phyloP scores from a whole-genome alignment of 2,329 filamentous ascomycete species.

The Trichophyton rubrum region DNA sequence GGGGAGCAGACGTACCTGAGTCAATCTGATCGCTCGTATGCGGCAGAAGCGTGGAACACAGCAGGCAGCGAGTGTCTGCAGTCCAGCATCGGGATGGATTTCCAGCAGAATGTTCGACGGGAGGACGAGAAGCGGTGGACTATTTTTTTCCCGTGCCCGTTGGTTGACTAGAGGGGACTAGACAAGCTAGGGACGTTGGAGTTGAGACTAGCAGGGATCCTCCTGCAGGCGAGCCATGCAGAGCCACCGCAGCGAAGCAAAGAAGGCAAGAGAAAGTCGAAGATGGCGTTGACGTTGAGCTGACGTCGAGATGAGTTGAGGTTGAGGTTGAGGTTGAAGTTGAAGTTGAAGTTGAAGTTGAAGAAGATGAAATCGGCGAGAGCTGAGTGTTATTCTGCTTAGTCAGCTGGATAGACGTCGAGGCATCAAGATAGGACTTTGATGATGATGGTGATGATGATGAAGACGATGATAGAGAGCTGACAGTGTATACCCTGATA shows the following conservation, averaged over 20 bases:
- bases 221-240: neutral
- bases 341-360: neutral
- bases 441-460: no score
- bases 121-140: neutral
- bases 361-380: neutral
- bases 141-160: neutral
- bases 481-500: neutral
- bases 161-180: neutral
- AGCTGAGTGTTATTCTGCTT: neutral
- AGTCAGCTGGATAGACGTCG: neutral
- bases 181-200: neutral
- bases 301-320: no score
- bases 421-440: no score
- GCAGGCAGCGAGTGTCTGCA: neutral
- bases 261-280: neutral
- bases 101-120: neutral
- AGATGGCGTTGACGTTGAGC: neutral
- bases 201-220: neutral
- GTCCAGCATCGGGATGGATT: slow-evolving; percentile 3
- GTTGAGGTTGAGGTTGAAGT: neutral
- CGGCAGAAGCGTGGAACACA: slow-evolving; percentile 2
- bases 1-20: neutral
- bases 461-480: neutral
- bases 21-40: slow-evolving; percentile 4
- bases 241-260: neutral